Conservation (phyloP, 2,329 filamentous ascomycete species). For the Aspergillus piperis region DNA sequence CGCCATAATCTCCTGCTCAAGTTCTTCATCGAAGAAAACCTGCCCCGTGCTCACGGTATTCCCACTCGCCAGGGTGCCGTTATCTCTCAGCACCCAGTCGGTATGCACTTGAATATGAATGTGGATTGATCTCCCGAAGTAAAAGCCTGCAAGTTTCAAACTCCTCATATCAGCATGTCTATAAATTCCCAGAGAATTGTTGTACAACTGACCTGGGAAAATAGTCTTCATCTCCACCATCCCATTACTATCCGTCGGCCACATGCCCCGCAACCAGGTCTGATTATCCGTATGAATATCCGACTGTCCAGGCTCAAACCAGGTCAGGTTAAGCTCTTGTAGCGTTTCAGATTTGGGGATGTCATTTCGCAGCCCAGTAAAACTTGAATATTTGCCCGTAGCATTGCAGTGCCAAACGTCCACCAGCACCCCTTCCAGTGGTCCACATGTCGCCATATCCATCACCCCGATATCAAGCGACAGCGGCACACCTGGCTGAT, state of each 20-base stretch:
- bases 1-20: neutral
- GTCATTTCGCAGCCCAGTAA: slow-evolving; percentile 30
- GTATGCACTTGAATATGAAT: neutral
- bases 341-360: slow-evolving; percentile 32
- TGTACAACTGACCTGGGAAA: slow-evolving; percentile 33
- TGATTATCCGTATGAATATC: slow-evolving; percentile 29
- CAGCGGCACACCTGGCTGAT: slow-evolving; percentile 40
- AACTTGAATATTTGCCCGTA: slow-evolving; percentile 41
- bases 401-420: slow-evolving; percentile 50
- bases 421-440: slow-evolving; percentile 37
- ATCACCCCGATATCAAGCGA: slow-evolving; percentile 48
- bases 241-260: slow-evolving; percentile 47
- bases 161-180: too few relatives aligned
- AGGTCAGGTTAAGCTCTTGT: slow-evolving; percentile 18
- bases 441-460: slow-evolving; percentile 45
- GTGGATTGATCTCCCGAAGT: neutral
- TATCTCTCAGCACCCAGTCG: neutral
- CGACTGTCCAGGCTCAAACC: slow-evolving; percentile 19
- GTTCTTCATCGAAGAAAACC: neutral
- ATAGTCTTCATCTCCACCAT: slow-evolving; percentile 50
- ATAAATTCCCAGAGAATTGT: too few relatives aligned
- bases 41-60: neutral
- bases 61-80: neutral
- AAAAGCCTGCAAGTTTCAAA: neutral
- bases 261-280: slow-evolving; percentile 50